These are phyloP conservation scores for Mycena sanguinolenta DNA, from an alignment of 768 basidiomycete species.

Conservation along the genomic window DNA sequence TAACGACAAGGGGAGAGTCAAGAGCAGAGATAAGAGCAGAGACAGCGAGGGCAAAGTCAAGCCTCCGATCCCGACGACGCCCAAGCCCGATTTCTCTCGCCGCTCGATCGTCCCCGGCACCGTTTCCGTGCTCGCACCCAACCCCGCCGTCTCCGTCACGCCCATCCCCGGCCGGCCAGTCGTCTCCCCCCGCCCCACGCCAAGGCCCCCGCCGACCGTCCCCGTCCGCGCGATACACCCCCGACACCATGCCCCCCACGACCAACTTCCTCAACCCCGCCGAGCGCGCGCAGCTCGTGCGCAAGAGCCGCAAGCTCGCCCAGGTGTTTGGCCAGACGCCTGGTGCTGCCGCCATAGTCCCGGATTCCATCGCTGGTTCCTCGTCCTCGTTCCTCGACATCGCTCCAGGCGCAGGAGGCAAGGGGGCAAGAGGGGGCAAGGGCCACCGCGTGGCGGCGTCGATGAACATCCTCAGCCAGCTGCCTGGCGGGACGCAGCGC, in stretches of 20 bases:
- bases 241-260: constrained; percentile 65
- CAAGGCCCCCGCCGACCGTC: constrained; percentile 14
- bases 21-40: no score
- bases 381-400: constrained; percentile 40
- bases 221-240: constrained; percentile 29
- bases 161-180: no score
- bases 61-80: constrained; percentile 60
- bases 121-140: neutral
- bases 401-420: constrained; percentile 20
- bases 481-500: constrained; percentile 34
- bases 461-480: constrained; percentile 42
- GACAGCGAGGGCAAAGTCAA: no score
- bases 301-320: constrained; percentile 82
- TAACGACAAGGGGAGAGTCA: no score
- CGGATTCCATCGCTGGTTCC: constrained; percentile 45
- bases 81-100: constrained; percentile 59
- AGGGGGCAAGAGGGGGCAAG: no score
- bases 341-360: constrained; percentile 55
- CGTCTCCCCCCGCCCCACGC: constrained; percentile 2
- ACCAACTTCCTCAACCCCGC: constrained; percentile 74
- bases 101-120: no score
- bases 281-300: constrained; percentile 81
- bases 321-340: constrained; percentile 84
- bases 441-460: constrained; percentile 48
- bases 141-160: neutral